Evolutionary conservation across 2,329 filamentous ascomycete genomes (phyloP), one percentile per base, ranked within the genome.

Genomic region (Sordariomycetes sp.): DNA sequence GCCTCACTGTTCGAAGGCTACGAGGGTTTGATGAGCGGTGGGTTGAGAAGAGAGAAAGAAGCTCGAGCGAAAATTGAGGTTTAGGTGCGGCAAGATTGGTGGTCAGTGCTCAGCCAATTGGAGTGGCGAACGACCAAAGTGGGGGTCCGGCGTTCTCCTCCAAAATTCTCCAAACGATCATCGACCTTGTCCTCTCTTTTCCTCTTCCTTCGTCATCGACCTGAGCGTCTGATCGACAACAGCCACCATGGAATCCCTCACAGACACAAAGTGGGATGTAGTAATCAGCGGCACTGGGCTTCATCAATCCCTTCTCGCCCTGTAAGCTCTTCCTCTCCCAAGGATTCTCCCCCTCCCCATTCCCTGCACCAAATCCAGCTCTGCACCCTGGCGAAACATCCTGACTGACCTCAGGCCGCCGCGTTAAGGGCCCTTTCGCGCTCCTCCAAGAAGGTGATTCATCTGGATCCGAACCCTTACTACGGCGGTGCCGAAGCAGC

Each of bases 401-500:
- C 47, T 52, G 50, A 50, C 54, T 54, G 49, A 54, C 50, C 21
- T 40, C 42, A 47, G 42, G 36, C 38, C 40, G 18, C 17, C n/a
- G 15, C n/a, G 17, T 49, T 55, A 71, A 96, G 90, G 72, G 83
- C 90, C 50, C 72, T 96, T 48, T 96, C 90, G 46, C 82, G 88
- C 52, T 94, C 87, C 42, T 81, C 79, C 54, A 94, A 94, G 68
- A 92, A 86, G 49, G 75, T 95, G 45, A 73, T 96, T 39, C 90
- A 96, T 56, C 66, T 95, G 54, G 90, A 96, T 54, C 72, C 75
- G 42, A 88, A 94, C 62, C 70, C 79, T 41, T 94, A 86, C 59
- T 96, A 96, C 61, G 90, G 90, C 48, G 84, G 83, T 34, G 57
- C 79, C 25, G 86, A 94, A 53, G 87, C 90, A 42, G 86, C 86